Evolutionary conservation across 306 rosid genomes (phyloP).

Genomic region (Lithocarpus polystachyus): DNA sequence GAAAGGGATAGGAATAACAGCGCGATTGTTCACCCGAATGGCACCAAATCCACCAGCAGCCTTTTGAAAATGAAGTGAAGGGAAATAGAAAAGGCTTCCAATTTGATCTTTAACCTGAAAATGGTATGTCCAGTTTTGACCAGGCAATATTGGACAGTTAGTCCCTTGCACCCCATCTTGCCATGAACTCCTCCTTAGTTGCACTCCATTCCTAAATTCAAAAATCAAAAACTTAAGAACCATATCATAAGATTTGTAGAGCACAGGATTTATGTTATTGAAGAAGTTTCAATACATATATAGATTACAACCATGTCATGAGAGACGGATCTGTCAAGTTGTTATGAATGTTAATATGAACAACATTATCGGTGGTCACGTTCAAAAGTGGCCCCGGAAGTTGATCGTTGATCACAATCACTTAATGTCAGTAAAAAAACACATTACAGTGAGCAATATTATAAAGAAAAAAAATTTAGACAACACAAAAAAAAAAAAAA

Average conservation of each 20-base stretch:
- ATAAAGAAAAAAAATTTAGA: no score
- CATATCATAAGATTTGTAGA: neutral
- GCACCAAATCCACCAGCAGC: constrained; percentile 5
- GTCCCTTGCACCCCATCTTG: constrained; percentile 15
- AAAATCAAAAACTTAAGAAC: neutral
- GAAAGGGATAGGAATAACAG: constrained; percentile 1
- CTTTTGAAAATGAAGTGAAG: constrained; percentile 6
- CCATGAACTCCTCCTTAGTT: constrained; percentile 12
- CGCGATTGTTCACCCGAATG: neutral
- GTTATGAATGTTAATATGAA: neutral
- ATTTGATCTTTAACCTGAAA: constrained; percentile 5
- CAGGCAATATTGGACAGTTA: constrained; percentile 11
- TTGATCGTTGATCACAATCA: constrained; percentile 8
- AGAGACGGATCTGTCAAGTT: constrained; percentile 9
- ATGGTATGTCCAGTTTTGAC: neutral
- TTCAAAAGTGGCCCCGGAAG: constrained; percentile 3
- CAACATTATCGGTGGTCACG: neutral
- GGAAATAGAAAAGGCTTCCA: constrained; percentile 5
- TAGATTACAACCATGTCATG: neutral
- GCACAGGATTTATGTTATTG: no score
- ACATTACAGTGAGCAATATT: neutral
- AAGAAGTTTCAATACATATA: neutral
- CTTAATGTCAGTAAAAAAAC: neutral
- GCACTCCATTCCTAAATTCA: constrained; percentile 9
- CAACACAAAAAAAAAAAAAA: neutral